Evolutionary conservation across 2,329 filamentous ascomycete species (phyloP), one percentile per base, ranked within the genome.

Genomic region (Leptographium radiaticola): DNA sequence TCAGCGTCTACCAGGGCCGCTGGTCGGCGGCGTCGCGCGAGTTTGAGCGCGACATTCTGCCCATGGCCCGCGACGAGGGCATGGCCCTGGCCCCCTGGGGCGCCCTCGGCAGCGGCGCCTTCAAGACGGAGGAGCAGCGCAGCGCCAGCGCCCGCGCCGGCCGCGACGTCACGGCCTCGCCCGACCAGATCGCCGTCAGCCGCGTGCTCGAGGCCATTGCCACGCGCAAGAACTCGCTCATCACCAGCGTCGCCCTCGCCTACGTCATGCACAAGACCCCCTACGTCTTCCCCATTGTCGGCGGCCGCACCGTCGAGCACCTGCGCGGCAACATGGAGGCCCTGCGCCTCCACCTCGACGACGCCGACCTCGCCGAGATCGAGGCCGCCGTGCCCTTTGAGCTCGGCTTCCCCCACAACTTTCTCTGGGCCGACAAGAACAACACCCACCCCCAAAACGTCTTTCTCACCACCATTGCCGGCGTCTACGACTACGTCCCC

Each of bases 181-280:
- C 79, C 49, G 68, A 71, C 8, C 82, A 88, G 59, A 66, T 75
- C 57, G 71, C 70, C 59, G 63, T 75, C 57, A 74, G 70, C 58
- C 60, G 66, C 51, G 69, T 66, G 13, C 65, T 77, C 38, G 71
- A 75, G 72, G 72, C 65, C 33, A 74, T 86, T 47, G 73, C 74
- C 48, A 59, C 61, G 30, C 67, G 68, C 56, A 72, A 72, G 59
- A 64, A 65, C 57, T 72, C 70, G 2, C 59, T 65, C 52, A 67
- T 75, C 58, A 75, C 72, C 16, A 72, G 71, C 57, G 65, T 77
- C 54, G 85, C 86, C 10, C 67, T 89, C 30, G 85, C 86, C 2
- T 89, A 89, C 62, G 80, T 89, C 15, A 76, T 86, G 74, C 75
- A 80, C 59, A 88, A 89, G 68, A 71, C 81, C 0, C 78, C 83